Evolutionary conservation across 768 basidiomycete genomes (phyloP).

Genomic region (Tylopilus subfusipes): DNA sequence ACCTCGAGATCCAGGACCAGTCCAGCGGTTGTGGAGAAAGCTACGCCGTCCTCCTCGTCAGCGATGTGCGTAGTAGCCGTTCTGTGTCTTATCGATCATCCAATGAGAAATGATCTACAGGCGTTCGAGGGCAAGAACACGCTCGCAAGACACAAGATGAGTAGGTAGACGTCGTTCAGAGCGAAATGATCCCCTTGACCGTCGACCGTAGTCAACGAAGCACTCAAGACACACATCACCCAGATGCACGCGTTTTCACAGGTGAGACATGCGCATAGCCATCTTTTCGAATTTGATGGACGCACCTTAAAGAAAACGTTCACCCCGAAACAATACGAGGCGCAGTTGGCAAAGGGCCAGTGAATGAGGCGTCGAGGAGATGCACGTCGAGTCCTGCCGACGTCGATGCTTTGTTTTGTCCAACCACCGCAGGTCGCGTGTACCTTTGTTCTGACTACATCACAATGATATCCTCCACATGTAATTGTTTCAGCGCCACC

Average conservation of each 20-base stretch:
- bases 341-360: slow-evolving; percentile 36
- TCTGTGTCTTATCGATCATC: neutral
- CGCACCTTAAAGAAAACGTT: slow-evolving; percentile 58
- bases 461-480: slow-evolving; percentile 2
- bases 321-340: slow-evolving; percentile 65
- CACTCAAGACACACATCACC: slow-evolving; percentile 69
- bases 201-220: slow-evolving; percentile 59
- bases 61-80: slow-evolving; percentile 50
- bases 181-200: neutral
- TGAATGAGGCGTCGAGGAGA: neutral
- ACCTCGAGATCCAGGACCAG: slow-evolving; percentile 72
- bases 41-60: slow-evolving; percentile 72
- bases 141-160: slow-evolving; percentile 68
- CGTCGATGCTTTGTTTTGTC: neutral
- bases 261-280: slow-evolving; percentile 38
- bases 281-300: neutral
- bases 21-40: slow-evolving; percentile 81
- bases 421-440: neutral
- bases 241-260: slow-evolving; percentile 89
- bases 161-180: slow-evolving; percentile 38
- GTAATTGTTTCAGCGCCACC: neutral
- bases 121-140: slow-evolving; percentile 78
- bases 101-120: slow-evolving; percentile 31
- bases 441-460: neutral
- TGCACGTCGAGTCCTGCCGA: neutral